Evolutionary conservation across 345 rosid species (phyloP).

Genomic region (Anacardium occidentale): DNA sequence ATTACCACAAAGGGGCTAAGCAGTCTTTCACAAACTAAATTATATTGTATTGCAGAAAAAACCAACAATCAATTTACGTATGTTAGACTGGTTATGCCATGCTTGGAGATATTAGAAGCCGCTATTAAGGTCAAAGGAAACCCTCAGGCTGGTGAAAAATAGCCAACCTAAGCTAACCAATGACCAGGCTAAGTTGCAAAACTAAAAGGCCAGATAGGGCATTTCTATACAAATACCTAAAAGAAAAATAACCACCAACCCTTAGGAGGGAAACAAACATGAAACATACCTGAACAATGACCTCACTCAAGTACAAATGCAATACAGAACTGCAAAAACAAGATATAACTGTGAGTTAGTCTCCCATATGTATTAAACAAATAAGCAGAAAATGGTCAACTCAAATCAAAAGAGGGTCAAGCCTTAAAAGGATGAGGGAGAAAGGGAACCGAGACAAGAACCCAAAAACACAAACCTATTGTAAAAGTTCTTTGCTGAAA

Average conservation of each 20-base stretch:
- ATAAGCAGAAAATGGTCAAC: not conserved
- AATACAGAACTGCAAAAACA: slow-evolving; percentile 61
- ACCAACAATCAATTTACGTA: not conserved
- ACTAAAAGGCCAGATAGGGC: slow-evolving; percentile 3
- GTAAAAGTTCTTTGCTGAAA: slow-evolving; percentile 66
- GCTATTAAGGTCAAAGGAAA: no score
- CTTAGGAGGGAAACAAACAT: slow-evolving; percentile 16
- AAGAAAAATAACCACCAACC: not conserved
- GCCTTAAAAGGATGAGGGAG: not conserved
- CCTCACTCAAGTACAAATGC: slow-evolving; percentile 80
- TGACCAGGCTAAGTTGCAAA: not conserved
- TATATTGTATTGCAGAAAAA: not conserved
- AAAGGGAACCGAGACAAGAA: not conserved
- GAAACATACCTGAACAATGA: slow-evolving; percentile 74
- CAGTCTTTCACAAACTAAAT: not conserved
- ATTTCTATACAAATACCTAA: not conserved
- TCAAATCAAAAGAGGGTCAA: not conserved
- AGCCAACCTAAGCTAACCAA: slow-evolving; percentile 10
- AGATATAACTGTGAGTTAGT: slow-evolving; percentile 29
- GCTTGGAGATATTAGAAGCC: not conserved
- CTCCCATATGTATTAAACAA: not conserved
- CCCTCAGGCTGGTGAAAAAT: not conserved
- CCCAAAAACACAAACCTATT: slow-evolving; percentile 48
- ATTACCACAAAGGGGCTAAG: not conserved
- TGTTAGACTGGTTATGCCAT: slow-evolving; percentile 1